Conservation (phyloP, 257 asterid genomes). For the Pogostemon cablin region DNA sequence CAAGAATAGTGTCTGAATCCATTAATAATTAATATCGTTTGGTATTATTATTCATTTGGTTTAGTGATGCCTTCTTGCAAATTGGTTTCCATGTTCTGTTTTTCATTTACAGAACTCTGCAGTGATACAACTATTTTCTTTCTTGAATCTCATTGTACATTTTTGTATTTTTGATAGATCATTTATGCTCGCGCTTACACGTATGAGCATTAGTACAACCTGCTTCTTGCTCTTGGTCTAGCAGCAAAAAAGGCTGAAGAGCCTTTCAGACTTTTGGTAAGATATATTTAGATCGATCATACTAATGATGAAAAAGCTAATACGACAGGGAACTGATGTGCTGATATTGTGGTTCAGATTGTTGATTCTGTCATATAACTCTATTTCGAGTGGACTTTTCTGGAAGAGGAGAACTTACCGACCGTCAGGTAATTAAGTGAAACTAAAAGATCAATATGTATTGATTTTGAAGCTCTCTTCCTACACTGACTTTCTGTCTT, state of each 20-base stretch:
- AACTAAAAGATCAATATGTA: not conserved
- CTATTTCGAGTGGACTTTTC: slow-evolving; percentile 96
- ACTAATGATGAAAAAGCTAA: slow-evolving; percentile 17
- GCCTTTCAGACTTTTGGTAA: slow-evolving; percentile 95
- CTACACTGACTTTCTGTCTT: slow-evolving; percentile 26
- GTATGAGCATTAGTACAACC: slow-evolving; percentile 96
- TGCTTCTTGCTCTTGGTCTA: slow-evolving; percentile 70
- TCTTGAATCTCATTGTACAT: slow-evolving; percentile 25
- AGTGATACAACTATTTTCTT: not conserved
- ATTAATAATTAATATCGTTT: too few relatives aligned
- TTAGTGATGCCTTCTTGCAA: too few relatives aligned
- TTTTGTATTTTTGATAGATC: slow-evolving; percentile 50
- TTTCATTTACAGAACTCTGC: too few relatives aligned
- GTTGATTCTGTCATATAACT: slow-evolving; percentile 90
- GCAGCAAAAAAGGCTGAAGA: slow-evolving; percentile 99
- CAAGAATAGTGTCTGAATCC: too few relatives aligned
- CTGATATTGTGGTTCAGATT: slow-evolving; percentile 54
- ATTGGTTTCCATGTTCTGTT: too few relatives aligned
- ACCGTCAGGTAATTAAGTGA: slow-evolving; percentile 68
- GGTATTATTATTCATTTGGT: too few relatives aligned
- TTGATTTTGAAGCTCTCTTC: slow-evolving; percentile 11
- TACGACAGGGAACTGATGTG: slow-evolving; percentile 30
- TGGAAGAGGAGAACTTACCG: slow-evolving; percentile 99
- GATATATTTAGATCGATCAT: slow-evolving; percentile 28
- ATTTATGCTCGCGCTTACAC: slow-evolving; percentile 99